Conservation (phyloP, 1,284 basidiomycete species). For the Mycosarcoma maydis region DNA sequence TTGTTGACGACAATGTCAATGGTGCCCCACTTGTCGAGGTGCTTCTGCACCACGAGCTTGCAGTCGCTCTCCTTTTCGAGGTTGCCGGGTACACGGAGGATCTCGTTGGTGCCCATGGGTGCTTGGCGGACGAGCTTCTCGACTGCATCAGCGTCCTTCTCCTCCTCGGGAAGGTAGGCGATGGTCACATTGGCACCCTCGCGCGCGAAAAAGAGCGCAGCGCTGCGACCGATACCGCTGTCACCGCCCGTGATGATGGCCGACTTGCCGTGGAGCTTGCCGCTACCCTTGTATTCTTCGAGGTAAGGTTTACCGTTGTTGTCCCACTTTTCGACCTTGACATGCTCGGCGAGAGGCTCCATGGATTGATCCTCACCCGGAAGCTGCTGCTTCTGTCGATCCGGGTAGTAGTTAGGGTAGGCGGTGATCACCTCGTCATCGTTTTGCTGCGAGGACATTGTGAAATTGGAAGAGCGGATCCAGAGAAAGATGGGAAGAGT, state of each 20-base stretch:
- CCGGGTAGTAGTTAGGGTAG: conserved; percentile 55
- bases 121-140: conserved; percentile 40
- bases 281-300: conserved; percentile 71
- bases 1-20: conserved; percentile 72
- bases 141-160: conserved; percentile 69
- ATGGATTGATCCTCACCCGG: conserved; percentile 53
- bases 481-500: neutral
- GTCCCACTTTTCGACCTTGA: conserved; percentile 73
- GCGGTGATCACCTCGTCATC: conserved; percentile 51
- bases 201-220: conserved; percentile 74
- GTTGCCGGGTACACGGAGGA: conserved; percentile 71
- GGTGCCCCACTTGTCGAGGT: conserved; percentile 68
- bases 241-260: conserved; percentile 74
- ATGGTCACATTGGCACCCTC: conserved; percentile 77
- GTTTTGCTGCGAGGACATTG: conserved; percentile 31
- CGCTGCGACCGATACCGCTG: conserved; percentile 74
- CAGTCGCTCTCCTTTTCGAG: conserved; percentile 67
- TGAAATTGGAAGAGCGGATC: conserved; percentile 6
- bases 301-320: conserved; percentile 73
- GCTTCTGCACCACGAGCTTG: conserved; percentile 71
- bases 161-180: conserved; percentile 74
- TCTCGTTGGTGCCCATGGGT: conserved; percentile 55
- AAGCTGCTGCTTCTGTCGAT: conserved; percentile 46
- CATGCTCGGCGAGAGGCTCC: conserved; percentile 71
- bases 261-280: conserved; percentile 73